A percentile compares a stretch with the other conserved stretches of the same genome.
These are phyloP conservation scores for Cordyceps pruinosa DNA, from an alignment of 2,329 filamentous ascomycete genomes.

Conservation along the genomic window DNA sequence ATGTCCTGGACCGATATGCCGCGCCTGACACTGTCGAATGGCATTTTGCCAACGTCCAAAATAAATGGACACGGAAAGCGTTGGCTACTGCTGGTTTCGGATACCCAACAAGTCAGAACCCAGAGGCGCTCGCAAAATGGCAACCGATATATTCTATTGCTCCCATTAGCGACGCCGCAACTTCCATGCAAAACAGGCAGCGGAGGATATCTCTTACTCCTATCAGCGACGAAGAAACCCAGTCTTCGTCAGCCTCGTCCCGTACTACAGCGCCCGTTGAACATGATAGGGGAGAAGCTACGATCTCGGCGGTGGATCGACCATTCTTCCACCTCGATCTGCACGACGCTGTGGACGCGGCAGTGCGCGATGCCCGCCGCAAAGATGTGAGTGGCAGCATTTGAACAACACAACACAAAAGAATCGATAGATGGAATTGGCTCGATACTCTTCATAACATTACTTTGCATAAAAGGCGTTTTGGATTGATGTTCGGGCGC, in stretches of 20 bases:
- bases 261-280: neutral
- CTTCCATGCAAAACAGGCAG: neutral
- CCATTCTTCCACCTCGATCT: slow-evolving; percentile 44
- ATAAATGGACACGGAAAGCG: slow-evolving; percentile 51
- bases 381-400: slow-evolving; percentile 17
- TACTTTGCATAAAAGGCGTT: slow-evolving; percentile 3
- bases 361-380: slow-evolving; percentile 22
- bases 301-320: slow-evolving; percentile 35
- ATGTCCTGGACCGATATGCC: slow-evolving; percentile 47
- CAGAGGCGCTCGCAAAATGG: slow-evolving; percentile 24
- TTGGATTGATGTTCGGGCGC: neutral
- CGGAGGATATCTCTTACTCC: neutral
- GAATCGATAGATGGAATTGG: neutral
- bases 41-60: slow-evolving; percentile 48
- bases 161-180: slow-evolving; percentile 13
- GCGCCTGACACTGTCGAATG: slow-evolving; percentile 41
- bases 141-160: slow-evolving; percentile 29
- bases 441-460: neutral
- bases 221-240: neutral
- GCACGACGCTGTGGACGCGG: slow-evolving; percentile 33
- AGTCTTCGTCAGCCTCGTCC: neutral
- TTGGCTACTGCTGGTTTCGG: slow-evolving; percentile 52
- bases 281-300: slow-evolving; percentile 13
- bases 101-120: slow-evolving; percentile 28
- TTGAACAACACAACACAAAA: neutral